These are phyloP conservation scores for Populus davidiana DNA, from an alignment of 345 rosid genomes.

Conservation along the genomic window DNA sequence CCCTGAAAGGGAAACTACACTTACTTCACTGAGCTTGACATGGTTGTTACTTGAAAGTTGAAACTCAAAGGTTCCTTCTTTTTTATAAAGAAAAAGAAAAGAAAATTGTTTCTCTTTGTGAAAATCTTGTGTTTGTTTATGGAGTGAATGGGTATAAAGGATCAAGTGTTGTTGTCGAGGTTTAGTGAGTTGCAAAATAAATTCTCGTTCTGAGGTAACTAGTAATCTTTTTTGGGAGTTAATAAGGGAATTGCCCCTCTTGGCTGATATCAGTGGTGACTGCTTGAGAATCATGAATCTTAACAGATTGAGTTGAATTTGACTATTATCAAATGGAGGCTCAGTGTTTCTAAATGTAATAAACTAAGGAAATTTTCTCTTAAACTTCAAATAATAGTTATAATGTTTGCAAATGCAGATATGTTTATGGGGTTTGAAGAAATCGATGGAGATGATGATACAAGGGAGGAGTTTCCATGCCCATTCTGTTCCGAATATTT, in stretches of 20 bases:
- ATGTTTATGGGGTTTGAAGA: constrained; percentile 81
- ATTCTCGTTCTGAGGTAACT: not conserved
- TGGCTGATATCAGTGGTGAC: not conserved
- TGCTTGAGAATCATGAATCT: not conserved
- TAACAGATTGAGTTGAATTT: not conserved
- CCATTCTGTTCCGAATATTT: constrained; percentile 89
- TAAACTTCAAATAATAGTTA: constrained; percentile 6
- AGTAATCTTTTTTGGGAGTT: too few relatives aligned
- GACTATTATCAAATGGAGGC: not conserved
- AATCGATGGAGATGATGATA: constrained; percentile 80
- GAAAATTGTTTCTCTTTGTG: not conserved
- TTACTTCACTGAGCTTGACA: not conserved
- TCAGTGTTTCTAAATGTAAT: not conserved
- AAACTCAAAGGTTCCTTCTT: not conserved
- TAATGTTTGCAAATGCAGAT: constrained; percentile 48
- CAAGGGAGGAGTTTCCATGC: constrained; percentile 89
- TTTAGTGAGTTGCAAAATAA: not conserved
- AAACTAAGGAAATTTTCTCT: not conserved
- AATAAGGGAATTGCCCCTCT: not conserved
- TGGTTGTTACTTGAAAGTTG: not conserved
- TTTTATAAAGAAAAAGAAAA: not conserved
- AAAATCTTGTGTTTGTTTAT: not conserved
- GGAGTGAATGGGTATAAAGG: constrained; percentile 7
- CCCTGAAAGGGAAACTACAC: not conserved
- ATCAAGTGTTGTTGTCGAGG: not conserved